Base-by-base conservation (phyloP, 768 basidiomycete species). In the Mrakia frigida region DNA sequence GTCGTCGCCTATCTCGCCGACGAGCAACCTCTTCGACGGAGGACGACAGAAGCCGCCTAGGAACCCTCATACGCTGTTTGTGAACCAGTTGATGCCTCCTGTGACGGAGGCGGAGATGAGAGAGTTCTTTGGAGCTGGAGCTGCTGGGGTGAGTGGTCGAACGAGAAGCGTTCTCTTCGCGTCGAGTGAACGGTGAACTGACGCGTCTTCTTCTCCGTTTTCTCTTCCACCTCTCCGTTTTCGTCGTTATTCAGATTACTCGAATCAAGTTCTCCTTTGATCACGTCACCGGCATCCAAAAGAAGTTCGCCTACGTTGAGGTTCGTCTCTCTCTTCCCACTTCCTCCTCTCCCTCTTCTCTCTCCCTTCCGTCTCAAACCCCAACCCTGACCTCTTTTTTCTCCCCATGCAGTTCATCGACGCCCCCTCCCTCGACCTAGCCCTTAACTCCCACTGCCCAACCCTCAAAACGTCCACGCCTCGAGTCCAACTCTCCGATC, bases 61-160 rank as follows among this genome's bases (percentile, higher is more conserved):
- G 10, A 67, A 56, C 23, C 73, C 67, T 56, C 56, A 59, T 53
- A 94, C 93, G 11, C 87, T 94, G 71, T 94, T 92, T 83, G 88
- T 94, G 87, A 88, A 90, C 78, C 86, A 90, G 84, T 82, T 85
- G 25, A 83, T 85, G 6, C 79, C 85, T 11, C 81, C 86, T 18
- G 85, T 87, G 7, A 87, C 82, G 14, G 93, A 94, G 79, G 79
- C 83, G 0, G 91, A 93, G 68, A 81, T 94, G 11, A 87, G 87
- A 74, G 90, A 91, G 25, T 93, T 92, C 84, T 94, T 91, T 81
- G 88, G 87, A 13, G 91, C 90, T 13, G 88, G 89, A 0, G 87
- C 88, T 82, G 85, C 83, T 46, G 90, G 90, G 73, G 91, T 92
- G 80, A 79, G 89, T 85, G n/a, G n/a, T 53, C 61, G 69, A 41